These are phyloP conservation scores for Phytophthora europaea DNA, from an alignment of 352 stramenopile genomes.

Conservation along the genomic window DNA sequence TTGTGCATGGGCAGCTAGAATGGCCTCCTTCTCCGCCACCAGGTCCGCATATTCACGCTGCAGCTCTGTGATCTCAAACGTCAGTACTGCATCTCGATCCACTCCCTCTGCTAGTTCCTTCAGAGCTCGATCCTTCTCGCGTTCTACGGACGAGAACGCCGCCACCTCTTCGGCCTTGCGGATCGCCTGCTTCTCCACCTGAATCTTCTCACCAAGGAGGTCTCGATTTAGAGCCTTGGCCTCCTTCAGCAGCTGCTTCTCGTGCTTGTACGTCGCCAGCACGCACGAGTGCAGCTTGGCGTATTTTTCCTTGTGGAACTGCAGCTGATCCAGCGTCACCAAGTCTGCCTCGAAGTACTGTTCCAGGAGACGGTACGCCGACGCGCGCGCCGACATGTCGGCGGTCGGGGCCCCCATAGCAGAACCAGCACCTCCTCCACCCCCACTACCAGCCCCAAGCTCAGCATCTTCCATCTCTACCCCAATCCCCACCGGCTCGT, in stretches of 20 bases:
- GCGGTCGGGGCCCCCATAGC: conserved; percentile 34
- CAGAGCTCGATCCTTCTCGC: conserved; percentile 80
- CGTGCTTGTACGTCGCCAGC: conserved; percentile 83
- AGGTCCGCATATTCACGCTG: conserved; percentile 86
- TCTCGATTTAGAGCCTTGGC: conserved; percentile 89
- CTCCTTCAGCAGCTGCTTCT: conserved; percentile 83
- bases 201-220: conserved; percentile 88
- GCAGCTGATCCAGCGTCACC: conserved; percentile 79
- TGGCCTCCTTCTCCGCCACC: conserved; percentile 75
- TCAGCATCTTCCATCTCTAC: conserved; percentile 25
- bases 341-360: conserved; percentile 90
- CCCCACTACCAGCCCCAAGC: background rate
- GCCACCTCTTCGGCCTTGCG: conserved; percentile 85
- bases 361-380: conserved; percentile 81
- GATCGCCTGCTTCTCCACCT: conserved; percentile 88
- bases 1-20: conserved; percentile 80
- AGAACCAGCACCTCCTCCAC: conserved; percentile 24
- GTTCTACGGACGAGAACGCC: conserved; percentile 77
- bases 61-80: conserved; percentile 90
- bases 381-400: conserved; percentile 66
- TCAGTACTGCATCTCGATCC: conserved; percentile 84
- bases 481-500: conserved; percentile 13
- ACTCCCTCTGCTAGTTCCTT: conserved; percentile 84
- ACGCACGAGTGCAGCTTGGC: conserved; percentile 73
- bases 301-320: conserved; percentile 89